Percentiles rank a stretch among this genome's conserved stretches.
Evolutionary conservation across 345 rosid species (phyloP).

Genomic region (Salix arbutifolia): DNA sequence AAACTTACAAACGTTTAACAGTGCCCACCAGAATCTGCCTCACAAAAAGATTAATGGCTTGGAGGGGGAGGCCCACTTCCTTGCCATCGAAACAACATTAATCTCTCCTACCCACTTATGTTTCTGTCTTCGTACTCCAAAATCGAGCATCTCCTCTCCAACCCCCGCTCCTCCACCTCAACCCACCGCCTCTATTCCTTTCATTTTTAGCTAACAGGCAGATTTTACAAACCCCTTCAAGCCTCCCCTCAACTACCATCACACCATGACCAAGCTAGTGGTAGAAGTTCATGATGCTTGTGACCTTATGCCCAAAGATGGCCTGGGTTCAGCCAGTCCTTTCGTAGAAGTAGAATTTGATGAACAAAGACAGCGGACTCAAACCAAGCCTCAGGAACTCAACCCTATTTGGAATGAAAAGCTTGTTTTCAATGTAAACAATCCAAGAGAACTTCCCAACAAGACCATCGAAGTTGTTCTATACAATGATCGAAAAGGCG

Average conservation of each 20-base stretch:
- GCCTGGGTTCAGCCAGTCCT: conserved; percentile 73
- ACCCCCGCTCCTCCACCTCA: conserved; percentile 12
- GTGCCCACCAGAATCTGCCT: conserved; percentile 22
- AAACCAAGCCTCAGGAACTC: conserved; percentile 58
- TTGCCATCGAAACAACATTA: background rate
- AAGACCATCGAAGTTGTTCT: conserved; percentile 52
- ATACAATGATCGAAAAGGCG: conserved; percentile 47
- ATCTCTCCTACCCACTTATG: conserved; percentile 12
- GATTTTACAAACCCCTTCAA: background rate
- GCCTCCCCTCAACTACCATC: background rate
- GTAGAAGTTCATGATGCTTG: conserved; percentile 76
- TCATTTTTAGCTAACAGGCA: background rate
- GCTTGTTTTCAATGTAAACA: conserved; percentile 49
- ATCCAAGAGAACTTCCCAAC: conserved; percentile 38
- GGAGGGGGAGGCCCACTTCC: conserved; percentile 14
- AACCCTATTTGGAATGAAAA: conserved; percentile 72
- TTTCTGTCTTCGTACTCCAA: conserved; percentile 32
- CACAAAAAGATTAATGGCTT: background rate
- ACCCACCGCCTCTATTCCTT: conserved; percentile 7
- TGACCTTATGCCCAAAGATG: conserved; percentile 78
- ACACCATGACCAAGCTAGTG: conserved; percentile 59
- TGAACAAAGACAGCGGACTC: conserved; percentile 54
- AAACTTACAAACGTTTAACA: background rate
- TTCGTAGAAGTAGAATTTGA: conserved; percentile 67
- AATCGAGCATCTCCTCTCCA: conserved; percentile 17